Conservation (phyloP, 2,329 filamentous ascomycete genomes). For the Diaporthe ilicicola region DNA sequence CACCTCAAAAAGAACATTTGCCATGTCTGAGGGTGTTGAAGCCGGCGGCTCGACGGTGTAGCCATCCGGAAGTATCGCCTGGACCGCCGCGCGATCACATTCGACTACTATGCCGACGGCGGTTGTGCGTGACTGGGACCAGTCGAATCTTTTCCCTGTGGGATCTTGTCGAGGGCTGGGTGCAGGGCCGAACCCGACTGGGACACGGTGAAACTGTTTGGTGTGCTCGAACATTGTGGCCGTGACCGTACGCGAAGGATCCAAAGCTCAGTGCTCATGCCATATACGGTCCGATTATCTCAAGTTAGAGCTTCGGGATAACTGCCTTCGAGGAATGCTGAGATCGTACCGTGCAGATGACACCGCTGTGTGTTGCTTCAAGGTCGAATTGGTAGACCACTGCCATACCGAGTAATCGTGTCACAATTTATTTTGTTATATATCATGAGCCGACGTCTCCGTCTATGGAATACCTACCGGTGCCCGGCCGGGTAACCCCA, state of each 20-base stretch:
- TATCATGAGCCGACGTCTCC: background rate
- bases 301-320: no score
- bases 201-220: background rate
- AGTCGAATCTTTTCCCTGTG: slow-evolving; percentile 2
- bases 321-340: no score
- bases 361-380: no score
- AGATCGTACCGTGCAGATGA: background rate
- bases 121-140: background rate
- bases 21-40: background rate
- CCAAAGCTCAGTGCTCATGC: background rate
- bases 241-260: background rate
- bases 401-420: background rate
- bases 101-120: slow-evolving; percentile 6
- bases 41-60: background rate
- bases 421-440: background rate
- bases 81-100: slow-evolving; percentile 5
- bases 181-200: background rate
- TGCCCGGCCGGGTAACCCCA: background rate
- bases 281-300: no score
- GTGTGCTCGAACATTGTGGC: background rate
- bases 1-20: slow-evolving; percentile 5
- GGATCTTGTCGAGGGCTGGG: slow-evolving; percentile 6
- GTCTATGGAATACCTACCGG: background rate
- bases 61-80: background rate
- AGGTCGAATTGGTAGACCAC: background rate